Conservation (phyloP, 73 alveolate species). For the Tetrahymena elliotti region DNA sequence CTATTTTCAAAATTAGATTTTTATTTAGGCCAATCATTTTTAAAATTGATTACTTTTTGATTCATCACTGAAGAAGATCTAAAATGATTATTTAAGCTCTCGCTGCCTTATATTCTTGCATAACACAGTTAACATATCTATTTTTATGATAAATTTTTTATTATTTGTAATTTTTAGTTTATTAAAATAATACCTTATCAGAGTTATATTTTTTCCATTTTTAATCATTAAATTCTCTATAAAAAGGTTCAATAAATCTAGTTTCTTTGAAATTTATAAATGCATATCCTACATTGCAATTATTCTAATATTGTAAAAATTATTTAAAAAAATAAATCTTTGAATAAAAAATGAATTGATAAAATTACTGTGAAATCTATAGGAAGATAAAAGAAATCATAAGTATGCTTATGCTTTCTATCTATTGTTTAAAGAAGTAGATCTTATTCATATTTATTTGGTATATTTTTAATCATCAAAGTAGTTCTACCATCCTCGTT, state of each 20-base stretch:
- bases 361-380: conserved; percentile 66
- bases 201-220: conserved; percentile 75
- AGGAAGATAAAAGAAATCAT: conserved; percentile 86
- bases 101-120: conserved; percentile 87
- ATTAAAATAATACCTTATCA: conserved; percentile 17
- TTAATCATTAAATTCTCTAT: conserved; percentile 57
- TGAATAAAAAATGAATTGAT: too few relatives aligned
- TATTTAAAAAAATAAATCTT: background rate
- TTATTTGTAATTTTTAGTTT: too few relatives aligned
- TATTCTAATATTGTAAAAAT: conserved; percentile 26
- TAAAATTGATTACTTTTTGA: background rate
- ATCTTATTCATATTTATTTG: conserved; percentile 81
- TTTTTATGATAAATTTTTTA: background rate
- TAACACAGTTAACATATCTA: conserved; percentile 69
- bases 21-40: too few relatives aligned
- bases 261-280: conserved; percentile 76
- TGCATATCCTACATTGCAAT: conserved; percentile 89
- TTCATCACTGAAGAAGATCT: conserved; percentile 49
- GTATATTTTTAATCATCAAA: conserved; percentile 94
- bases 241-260: conserved; percentile 62
- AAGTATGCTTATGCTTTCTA: conserved; percentile 60
- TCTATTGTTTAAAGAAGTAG: conserved; percentile 64
- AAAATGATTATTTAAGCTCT: conserved; percentile 48
- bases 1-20: background rate
- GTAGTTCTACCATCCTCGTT: conserved; percentile 54